These are phyloP conservation scores for Crucihimalaya himalaica DNA, from an alignment of 345 rosid species.

Conservation along the genomic window DNA sequence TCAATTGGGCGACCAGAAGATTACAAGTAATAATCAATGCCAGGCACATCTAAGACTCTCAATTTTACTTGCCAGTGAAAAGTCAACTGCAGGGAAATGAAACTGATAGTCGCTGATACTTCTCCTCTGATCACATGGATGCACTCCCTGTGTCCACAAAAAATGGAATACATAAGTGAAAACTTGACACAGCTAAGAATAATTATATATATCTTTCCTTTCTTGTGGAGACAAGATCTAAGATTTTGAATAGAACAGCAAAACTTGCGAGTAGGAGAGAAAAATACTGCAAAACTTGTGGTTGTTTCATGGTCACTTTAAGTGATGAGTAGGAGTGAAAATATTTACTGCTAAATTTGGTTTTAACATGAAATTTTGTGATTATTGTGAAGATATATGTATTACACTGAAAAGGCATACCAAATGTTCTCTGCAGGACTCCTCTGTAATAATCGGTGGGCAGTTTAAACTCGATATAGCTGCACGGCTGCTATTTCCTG, in stretches of 20 bases:
- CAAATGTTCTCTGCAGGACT: constrained; percentile 95
- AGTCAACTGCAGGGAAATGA: constrained; percentile 93
- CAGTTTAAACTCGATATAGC: constrained; percentile 84
- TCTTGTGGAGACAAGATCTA: background rate
- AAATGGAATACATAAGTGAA: constrained; percentile 5
- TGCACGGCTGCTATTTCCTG: constrained; percentile 70
- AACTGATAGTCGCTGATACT: constrained; percentile 71
- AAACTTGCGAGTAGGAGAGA: background rate
- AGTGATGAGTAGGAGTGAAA: background rate
- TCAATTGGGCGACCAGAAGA: constrained; percentile 36
- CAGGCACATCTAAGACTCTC: constrained; percentile 40
- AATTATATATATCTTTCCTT: background rate
- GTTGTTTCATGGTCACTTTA: background rate
- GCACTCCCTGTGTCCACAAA: constrained; percentile 70
- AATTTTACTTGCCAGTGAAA: constrained; percentile 76
- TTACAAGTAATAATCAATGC: constrained; percentile 39
- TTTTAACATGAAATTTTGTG: background rate
- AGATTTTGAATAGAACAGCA: background rate
- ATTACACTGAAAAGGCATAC: constrained; percentile 44
- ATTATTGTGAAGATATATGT: background rate
- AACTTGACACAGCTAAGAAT: constrained; percentile 15
- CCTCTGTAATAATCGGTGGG: constrained; percentile 78
- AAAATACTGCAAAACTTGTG: background rate
- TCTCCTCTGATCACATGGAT: constrained; percentile 86
- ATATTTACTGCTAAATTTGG: background rate